A percentile compares a stretch with the other conserved stretches of the same genome.
These are phyloP conservation scores for Isabelozyma pseudorhagii DNA, from an alignment of 805 yeast genomes.

Conservation along the genomic window DNA sequence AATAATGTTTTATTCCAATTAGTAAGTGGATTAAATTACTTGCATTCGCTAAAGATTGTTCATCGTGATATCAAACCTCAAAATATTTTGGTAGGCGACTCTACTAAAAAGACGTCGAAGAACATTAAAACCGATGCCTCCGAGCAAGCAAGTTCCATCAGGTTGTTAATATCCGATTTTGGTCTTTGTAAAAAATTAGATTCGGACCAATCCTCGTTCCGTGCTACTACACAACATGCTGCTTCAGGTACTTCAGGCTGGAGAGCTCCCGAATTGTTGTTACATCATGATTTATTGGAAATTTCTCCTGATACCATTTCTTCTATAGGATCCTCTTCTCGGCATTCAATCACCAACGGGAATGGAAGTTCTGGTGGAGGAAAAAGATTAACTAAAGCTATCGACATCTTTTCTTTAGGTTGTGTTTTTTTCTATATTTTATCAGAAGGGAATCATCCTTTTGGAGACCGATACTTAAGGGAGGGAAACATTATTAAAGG, in stretches of 20 bases:
- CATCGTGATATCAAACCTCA: constrained; percentile 96
- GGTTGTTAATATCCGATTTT: constrained; percentile 89
- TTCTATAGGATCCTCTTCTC: constrained; percentile 17
- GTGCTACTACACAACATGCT: constrained; percentile 88
- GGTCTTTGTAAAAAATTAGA: constrained; percentile 93
- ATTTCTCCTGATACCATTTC: constrained; percentile 38
- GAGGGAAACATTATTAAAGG: constrained; percentile 85
- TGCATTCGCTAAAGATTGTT: constrained; percentile 86
- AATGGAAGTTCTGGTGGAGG: constrained; percentile 7
- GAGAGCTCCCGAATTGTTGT: constrained; percentile 91
- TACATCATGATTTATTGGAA: constrained; percentile 36
- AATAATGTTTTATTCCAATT: constrained; percentile 66
- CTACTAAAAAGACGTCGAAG: constrained; percentile 37
- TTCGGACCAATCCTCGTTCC: constrained; percentile 86
- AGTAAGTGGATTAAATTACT: constrained; percentile 78
- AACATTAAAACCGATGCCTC: constrained; percentile 4
- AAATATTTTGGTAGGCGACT: constrained; percentile 79
- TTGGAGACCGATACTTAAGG: constrained; percentile 85
- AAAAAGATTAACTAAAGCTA: constrained; percentile 77
- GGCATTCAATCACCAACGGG: constrained; percentile 8
- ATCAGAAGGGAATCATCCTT: constrained; percentile 85
- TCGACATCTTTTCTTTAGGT: constrained; percentile 92
- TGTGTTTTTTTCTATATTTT: constrained; percentile 89
- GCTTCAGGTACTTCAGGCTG: constrained; percentile 95
- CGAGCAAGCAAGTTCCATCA: constrained; percentile 23